A percentile compares a stretch with the other conserved stretches of the same genome.
Evolutionary conservation across 2,329 filamentous ascomycete genomes (phyloP).

Genomic region (Torrubiella hemipterigena): DNA sequence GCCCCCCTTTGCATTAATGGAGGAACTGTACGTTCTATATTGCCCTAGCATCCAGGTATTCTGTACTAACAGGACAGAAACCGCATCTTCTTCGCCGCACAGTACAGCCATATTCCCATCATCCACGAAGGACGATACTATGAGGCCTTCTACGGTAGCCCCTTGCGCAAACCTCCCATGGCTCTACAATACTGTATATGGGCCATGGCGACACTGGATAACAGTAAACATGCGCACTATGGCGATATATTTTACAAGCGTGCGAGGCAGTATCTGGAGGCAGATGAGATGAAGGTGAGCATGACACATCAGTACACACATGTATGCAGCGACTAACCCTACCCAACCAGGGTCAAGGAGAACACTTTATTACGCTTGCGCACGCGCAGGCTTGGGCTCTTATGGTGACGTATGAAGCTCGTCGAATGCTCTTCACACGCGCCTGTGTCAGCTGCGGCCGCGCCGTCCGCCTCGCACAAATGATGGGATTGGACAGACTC

Average conservation of each 20-base stretch:
- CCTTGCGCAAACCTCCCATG: slow-evolving; percentile 68
- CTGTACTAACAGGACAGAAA: slow-evolving; percentile 35
- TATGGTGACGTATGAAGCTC: slow-evolving; percentile 69
- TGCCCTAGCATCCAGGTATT: neutral
- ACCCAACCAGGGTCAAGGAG: slow-evolving; percentile 50
- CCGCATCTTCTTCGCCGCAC: slow-evolving; percentile 61
- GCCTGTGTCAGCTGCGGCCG: slow-evolving; percentile 73
- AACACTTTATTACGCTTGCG: slow-evolving; percentile 64
- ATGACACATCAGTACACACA: neutral
- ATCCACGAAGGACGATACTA: slow-evolving; percentile 68
- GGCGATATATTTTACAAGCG: slow-evolving; percentile 73
- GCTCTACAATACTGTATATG: slow-evolving; percentile 80
- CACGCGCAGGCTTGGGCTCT: slow-evolving; percentile 75
- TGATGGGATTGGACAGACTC: slow-evolving; percentile 74
- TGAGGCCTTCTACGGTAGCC: slow-evolving; percentile 58
- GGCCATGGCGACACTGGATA: slow-evolving; percentile 61
- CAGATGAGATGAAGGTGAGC: slow-evolving; percentile 66
- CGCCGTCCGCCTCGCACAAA: slow-evolving; percentile 58
- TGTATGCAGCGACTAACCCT: neutral
- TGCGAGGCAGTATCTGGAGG: slow-evolving; percentile 70
- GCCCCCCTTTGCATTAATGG: slow-evolving; percentile 66
- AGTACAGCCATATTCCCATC: slow-evolving; percentile 63
- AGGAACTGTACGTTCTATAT: slow-evolving; percentile 57
- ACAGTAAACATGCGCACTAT: slow-evolving; percentile 59
- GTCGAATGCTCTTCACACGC: slow-evolving; percentile 71